Conservation (phyloP, 202 grass and related monocot genomes). For the Cymbopogon flexuosus region DNA sequence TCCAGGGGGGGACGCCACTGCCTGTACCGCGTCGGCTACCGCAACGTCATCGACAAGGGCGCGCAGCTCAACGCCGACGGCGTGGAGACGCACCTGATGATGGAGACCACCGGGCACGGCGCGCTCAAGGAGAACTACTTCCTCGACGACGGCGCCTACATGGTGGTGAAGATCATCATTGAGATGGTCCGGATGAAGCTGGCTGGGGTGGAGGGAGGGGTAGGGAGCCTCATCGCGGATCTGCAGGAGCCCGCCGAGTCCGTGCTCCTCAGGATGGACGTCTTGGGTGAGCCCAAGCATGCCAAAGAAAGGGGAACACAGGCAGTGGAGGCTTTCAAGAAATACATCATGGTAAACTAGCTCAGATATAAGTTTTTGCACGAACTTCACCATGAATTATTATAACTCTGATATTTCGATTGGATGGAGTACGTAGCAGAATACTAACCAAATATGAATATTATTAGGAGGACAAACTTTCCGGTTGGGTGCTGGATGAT, state of each 20-base stretch:
- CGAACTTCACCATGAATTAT: too few species aligned
- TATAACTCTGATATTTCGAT: too few species aligned
- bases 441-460: neutral
- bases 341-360: conserved; percentile 49
- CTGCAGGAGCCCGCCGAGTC: conserved; percentile 61
- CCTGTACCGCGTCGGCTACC: conserved; percentile 77
- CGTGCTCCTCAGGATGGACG: conserved; percentile 60
- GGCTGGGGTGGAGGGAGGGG: conserved; percentile 38
- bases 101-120: conserved; percentile 80
- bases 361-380: neutral
- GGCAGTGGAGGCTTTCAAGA: conserved; percentile 50
- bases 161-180: conserved; percentile 85
- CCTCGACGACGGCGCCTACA: conserved; percentile 81
- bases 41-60: conserved; percentile 80
- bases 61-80: conserved; percentile 63
- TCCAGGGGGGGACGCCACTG: conserved; percentile 58
- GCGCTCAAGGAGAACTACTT: conserved; percentile 82
- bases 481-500: conserved; percentile 51
- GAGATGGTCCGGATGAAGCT: conserved; percentile 76
- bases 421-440: too few species aligned
- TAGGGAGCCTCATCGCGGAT: conserved; percentile 57
- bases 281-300: conserved; percentile 49
- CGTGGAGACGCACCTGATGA: conserved; percentile 77
- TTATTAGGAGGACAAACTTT: conserved; percentile 50
- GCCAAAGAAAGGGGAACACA: conserved; percentile 47